Base-by-base conservation (phyloP, 1,284 basidiomycete genomes). In the Marasmius oreades region DNA sequence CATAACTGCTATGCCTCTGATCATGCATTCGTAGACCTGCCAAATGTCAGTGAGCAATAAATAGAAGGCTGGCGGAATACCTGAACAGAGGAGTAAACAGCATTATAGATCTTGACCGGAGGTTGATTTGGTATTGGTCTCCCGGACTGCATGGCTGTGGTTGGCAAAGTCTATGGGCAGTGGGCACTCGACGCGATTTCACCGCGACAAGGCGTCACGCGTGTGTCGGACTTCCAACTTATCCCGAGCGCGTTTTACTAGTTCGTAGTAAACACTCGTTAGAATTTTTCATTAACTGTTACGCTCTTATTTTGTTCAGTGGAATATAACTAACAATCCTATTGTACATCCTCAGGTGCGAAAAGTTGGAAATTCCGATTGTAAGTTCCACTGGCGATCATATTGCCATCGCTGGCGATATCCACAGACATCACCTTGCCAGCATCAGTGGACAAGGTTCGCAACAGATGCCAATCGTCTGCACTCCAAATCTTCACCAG, bases 401-500 rank as follows among this genome's bases (percentile, higher is more conserved):
- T 82, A 66, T 88, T 87, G 22, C 87, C 93, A 67, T 97, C 91
- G 59, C 79, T 77, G 22, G 87, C 85, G 23, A 98, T 78, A 70
- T 99, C 97, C 31, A 96, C 94, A 34, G 92, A 94, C 97, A 99
- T 99, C 58, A 98, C 95, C 71, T 98, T 98, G 34, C 95, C 95
- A 5, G 92, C 90, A 68, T 98, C 96, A 14, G 94, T 95, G 33
- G 92, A 87, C 59, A 99, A 79, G 48, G 91, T 91, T 59, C 88
- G 82, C 47, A 98, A 78, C 34, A 96, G 77, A 66, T 94, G 93
- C 96, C 97, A 99, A 68, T 99, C 97, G 69, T 99, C 97, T 24
- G 96, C 93, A 62, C 90, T 93, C 97, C 97, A 99, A 47, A 99
- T 69, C 69, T 97, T 94, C 62, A 99, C 93, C 57, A 91, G 84